Percentiles rank a stretch among this genome's conserved stretches.
Conservation (phyloP, 495 filamentous ascomycete genomes). For the Penicillium nucicola region DNA sequence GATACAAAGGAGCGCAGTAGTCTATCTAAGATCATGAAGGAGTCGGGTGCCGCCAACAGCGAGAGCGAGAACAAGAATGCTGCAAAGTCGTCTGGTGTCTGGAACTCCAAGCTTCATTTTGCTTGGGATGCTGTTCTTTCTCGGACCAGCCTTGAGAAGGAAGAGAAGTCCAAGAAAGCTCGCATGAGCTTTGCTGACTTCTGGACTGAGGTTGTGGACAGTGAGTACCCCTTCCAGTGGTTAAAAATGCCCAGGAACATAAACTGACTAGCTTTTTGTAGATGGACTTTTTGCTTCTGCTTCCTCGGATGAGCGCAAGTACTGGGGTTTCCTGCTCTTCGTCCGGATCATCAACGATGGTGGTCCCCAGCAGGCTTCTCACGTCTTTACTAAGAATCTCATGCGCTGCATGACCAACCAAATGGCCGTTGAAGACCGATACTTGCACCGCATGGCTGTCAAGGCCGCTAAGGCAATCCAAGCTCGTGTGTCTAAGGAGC, state of each 20-base stretch:
- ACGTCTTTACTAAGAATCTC: conserved; percentile 76
- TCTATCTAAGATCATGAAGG: conserved; percentile 75
- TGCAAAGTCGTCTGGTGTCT: conserved; percentile 63
- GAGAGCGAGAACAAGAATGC: conserved; percentile 44
- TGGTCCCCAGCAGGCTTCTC: conserved; percentile 42
- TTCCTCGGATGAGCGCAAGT: conserved; percentile 83
- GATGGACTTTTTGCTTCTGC: conserved; percentile 77
- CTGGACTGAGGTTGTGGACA: conserved; percentile 87
- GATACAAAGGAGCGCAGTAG: conserved; percentile 55
- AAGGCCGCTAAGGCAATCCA: conserved; percentile 69
- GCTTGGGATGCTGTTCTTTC: conserved; percentile 78
- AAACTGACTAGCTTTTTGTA: conserved; percentile 27
- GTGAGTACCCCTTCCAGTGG: conserved; percentile 44
- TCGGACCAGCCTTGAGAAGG: conserved; percentile 30
- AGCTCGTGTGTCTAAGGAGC: conserved; percentile 59
- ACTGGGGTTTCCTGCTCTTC: conserved; percentile 85
- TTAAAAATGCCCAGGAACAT: neutral
- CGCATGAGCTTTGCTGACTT: conserved; percentile 65
- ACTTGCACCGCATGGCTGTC: conserved; percentile 75
- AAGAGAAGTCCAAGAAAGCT: conserved; percentile 32
- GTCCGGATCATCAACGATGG: conserved; percentile 60
- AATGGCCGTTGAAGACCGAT: conserved; percentile 75
- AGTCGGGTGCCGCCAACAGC: conserved; percentile 54
- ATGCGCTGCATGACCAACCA: conserved; percentile 86
- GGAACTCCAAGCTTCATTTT: conserved; percentile 79